These are phyloP conservation scores for Cornus controversa DNA, from an alignment of 148 eudicot genomes.

Conservation along the genomic window DNA sequence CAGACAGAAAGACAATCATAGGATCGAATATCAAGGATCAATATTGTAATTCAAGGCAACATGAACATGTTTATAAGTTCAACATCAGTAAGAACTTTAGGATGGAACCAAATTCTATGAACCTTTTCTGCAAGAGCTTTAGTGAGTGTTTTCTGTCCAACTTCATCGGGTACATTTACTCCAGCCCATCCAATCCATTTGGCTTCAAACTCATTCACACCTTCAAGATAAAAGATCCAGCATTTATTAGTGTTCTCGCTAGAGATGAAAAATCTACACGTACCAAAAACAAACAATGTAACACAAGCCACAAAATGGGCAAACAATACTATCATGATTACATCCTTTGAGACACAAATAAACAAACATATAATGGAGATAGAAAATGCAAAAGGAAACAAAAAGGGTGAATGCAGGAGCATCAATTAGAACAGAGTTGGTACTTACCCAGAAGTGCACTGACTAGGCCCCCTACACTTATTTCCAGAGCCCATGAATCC, in stretches of 20 bases:
- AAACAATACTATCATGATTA: neutral
- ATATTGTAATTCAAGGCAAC: neutral
- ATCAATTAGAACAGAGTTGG: neutral
- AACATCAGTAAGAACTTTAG: neutral
- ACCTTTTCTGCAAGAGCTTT: constrained; percentile 80
- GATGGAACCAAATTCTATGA: neutral
- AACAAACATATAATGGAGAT: neutral
- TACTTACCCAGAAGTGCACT: constrained; percentile 73
- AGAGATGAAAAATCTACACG: neutral
- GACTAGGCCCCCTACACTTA: constrained; percentile 74
- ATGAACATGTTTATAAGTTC: neutral
- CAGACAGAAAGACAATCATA: neutral
- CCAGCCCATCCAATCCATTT: constrained; percentile 96
- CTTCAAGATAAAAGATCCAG: constrained; percentile 31
- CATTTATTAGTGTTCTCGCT: neutral
- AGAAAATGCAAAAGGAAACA: neutral
- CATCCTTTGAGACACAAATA: neutral
- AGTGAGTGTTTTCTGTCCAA: constrained; percentile 61
- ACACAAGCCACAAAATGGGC: neutral
- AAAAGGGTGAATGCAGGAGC: neutral
- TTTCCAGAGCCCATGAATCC: constrained; percentile 62
- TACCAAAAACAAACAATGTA: neutral
- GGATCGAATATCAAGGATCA: neutral
- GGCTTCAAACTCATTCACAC: constrained; percentile 69
- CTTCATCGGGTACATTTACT: constrained; percentile 71